A percentile compares a stretch with the other conserved stretches of the same genome.
phyloP scores from a whole-genome alignment of 768 basidiomycete genomes.

The Podaxis sp. region DNA sequence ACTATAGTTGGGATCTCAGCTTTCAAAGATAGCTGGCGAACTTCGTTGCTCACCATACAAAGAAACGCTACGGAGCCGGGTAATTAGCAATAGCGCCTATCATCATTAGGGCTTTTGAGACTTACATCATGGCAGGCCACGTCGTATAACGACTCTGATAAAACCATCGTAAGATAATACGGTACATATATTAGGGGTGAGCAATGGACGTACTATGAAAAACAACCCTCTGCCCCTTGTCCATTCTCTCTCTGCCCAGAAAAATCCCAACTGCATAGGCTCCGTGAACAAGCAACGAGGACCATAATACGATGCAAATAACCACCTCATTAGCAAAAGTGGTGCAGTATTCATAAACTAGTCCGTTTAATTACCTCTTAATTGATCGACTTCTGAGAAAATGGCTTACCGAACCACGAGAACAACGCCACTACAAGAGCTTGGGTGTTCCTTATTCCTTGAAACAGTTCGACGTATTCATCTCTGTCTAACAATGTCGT shows the following conservation, averaged over 20 bases:
- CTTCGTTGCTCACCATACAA: slow-evolving; percentile 3
- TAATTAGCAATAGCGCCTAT: background rate
- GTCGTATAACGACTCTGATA: slow-evolving; percentile 10
- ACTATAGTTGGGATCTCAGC: background rate
- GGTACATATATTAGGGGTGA: background rate
- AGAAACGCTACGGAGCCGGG: background rate
- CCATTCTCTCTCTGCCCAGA: slow-evolving; percentile 14
- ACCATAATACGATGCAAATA: too few species aligned
- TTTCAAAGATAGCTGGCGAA: background rate
- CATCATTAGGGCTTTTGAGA: background rate
- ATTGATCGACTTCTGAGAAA: background rate
- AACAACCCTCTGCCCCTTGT: slow-evolving; percentile 10
- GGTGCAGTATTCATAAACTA: slow-evolving; percentile 8
- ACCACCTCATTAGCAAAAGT: slow-evolving; percentile 7
- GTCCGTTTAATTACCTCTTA: background rate
- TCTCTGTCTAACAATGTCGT: background rate
- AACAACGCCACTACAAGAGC: background rate
- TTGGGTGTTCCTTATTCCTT: slow-evolving; percentile 6
- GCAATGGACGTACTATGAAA: slow-evolving; percentile 4
- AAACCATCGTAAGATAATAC: background rate
- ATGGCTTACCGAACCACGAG: slow-evolving; percentile 10
- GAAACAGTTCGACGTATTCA: background rate
- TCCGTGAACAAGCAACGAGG: background rate
- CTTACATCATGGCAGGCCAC: slow-evolving; percentile 10
- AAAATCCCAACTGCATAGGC: background rate